Conservation (phyloP, 345 rosid genomes). For the Citrus reticulata region DNA sequence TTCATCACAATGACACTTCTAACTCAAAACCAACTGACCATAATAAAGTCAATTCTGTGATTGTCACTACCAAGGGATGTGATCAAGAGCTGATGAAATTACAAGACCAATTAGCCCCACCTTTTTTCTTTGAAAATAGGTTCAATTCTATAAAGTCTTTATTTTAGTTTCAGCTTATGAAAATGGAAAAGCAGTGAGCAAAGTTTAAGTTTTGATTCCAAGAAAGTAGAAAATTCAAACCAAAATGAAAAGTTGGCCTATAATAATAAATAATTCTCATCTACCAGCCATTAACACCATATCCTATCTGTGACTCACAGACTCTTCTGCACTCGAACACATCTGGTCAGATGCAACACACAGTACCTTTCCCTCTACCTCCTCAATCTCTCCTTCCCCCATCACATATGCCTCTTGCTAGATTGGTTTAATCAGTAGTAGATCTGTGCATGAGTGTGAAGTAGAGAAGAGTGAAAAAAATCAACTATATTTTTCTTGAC, state of each 20-base stretch:
- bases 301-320: not conserved
- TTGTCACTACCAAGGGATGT: not conserved
- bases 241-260: not conserved
- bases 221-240: not conserved
- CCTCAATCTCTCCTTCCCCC: not conserved
- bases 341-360: not conserved
- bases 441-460: not conserved
- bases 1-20: not conserved
- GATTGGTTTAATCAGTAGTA: not conserved
- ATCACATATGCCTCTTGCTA: not conserved
- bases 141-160: not conserved
- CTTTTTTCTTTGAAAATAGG: not conserved
- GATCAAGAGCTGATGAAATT: not conserved
- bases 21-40: too few relatives aligned
- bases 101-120: not conserved
- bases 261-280: not conserved
- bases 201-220: not conserved
- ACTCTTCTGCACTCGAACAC: not conserved
- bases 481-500: not conserved
- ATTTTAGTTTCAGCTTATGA: not conserved
- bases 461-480: not conserved
- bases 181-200: not conserved
- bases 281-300: not conserved
- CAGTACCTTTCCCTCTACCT: not conserved
- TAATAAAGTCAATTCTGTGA: not conserved